phyloP scores from a whole-genome alignment of 192 early-diverging fungal species.

The Coemansia interrupta region DNA sequence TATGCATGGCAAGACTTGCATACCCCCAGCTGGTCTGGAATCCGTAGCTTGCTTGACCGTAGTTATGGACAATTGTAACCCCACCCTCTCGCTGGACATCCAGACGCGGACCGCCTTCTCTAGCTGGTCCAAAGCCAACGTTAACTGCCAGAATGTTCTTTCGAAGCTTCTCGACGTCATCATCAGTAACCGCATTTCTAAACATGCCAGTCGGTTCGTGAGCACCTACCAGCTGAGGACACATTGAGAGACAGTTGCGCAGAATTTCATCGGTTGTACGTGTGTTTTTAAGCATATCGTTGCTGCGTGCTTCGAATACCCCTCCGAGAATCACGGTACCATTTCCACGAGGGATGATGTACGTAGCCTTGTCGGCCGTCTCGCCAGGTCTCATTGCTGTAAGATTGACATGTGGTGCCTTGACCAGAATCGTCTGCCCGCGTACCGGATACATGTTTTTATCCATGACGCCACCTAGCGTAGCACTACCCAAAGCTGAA shows the following conservation, averaged over 20 bases:
- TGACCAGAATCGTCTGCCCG: conserved; percentile 72
- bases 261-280: conserved; percentile 51
- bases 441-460: conserved; percentile 65
- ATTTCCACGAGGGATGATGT: conserved; percentile 81
- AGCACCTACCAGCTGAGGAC: conserved; percentile 22
- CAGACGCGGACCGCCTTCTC: conserved; percentile 55
- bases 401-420: conserved; percentile 2
- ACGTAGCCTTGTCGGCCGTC: conserved; percentile 50
- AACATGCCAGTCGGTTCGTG: background rate
- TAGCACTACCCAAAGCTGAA: conserved; percentile 61
- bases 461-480: conserved; percentile 69
- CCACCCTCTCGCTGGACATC: conserved; percentile 45
- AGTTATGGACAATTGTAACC: conserved; percentile 6
- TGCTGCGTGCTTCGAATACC: conserved; percentile 39
- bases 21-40: conserved; percentile 64
- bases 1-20: conserved; percentile 40
- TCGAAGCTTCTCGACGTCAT: conserved; percentile 16
- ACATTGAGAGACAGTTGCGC: conserved; percentile 45
- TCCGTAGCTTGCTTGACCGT: conserved; percentile 30
- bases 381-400: conserved; percentile 2
- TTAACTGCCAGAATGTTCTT: conserved; percentile 46
- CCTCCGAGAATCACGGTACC: conserved; percentile 76
- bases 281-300: conserved; percentile 25
- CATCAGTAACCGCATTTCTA: background rate
- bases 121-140: conserved; percentile 57